Conservation (phyloP, 2,329 filamentous ascomycete genomes). For the Clonostachys sp. region DNA sequence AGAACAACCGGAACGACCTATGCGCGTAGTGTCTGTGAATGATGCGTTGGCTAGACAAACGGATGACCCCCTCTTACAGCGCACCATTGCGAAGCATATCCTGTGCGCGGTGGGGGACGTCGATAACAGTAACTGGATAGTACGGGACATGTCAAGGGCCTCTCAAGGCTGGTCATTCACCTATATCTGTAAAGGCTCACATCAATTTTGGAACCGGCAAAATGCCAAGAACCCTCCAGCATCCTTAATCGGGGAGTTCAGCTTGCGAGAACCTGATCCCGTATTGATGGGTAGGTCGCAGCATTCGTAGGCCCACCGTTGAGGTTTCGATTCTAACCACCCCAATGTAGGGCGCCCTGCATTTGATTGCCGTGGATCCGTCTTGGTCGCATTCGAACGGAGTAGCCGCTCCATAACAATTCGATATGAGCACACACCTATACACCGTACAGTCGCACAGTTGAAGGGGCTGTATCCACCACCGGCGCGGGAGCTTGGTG, state of each 20-base stretch:
- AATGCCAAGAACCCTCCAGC: conserved; percentile 33
- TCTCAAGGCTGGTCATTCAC: conserved; percentile 48
- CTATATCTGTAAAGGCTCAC: conserved; percentile 49
- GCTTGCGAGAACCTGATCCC: conserved; percentile 38
- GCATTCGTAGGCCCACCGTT: not conserved
- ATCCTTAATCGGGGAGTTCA: conserved; percentile 42
- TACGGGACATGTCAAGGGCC: conserved; percentile 35
- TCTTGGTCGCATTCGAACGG: conserved; percentile 45
- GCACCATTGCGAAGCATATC: conserved; percentile 43
- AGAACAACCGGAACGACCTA: conserved; percentile 16
- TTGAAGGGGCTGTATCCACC: conserved; percentile 41
- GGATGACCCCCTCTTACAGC: conserved; percentile 43
- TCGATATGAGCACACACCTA: conserved; percentile 50
- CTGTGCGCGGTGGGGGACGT: conserved; percentile 31
- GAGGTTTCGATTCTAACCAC: not conserved
- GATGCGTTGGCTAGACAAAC: conserved; percentile 42
- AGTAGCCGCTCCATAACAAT: conserved; percentile 40
- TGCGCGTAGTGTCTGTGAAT: conserved; percentile 33
- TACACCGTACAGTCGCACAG: conserved; percentile 52
- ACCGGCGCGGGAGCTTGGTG: conserved; percentile 21
- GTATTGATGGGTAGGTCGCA: conserved; percentile 33
- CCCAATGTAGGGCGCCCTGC: conserved; percentile 43
- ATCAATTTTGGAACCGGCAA: conserved; percentile 44
- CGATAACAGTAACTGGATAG: conserved; percentile 44
- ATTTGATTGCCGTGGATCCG: conserved; percentile 51